Conservation (phyloP, 805 yeast genomes). For the Candida khao-thaluensis region DNA sequence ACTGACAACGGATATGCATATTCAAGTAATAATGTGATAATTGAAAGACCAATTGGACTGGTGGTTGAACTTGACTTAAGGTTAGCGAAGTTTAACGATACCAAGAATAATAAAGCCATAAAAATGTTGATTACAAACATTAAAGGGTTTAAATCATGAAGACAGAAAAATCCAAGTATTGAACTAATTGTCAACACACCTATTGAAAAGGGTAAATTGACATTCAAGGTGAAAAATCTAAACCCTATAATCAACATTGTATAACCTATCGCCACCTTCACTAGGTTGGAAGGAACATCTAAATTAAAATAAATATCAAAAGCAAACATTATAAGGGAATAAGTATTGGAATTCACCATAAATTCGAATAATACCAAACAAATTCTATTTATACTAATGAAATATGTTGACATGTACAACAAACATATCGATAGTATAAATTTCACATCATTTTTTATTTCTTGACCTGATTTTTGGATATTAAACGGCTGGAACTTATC, state of each 20-base stretch:
- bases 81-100: slow-evolving; percentile 4
- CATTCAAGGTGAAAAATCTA: slow-evolving; percentile 1
- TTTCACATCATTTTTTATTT: slow-evolving; percentile 1
- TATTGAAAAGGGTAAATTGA: slow-evolving; percentile 1
- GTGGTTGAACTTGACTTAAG: neutral
- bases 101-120: neutral
- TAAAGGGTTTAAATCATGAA: neutral
- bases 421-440: slow-evolving; percentile 3
- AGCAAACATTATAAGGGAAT: slow-evolving; percentile 3
- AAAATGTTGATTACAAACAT: slow-evolving; percentile 2
- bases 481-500: slow-evolving; percentile 8
- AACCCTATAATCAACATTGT: neutral
- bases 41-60: slow-evolving; percentile 4
- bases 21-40: slow-evolving; percentile 1
- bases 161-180: neutral
- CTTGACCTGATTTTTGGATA: slow-evolving; percentile 1
- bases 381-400: slow-evolving; percentile 3
- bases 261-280: slow-evolving; percentile 7
- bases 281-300: neutral
- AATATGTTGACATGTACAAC: slow-evolving; percentile 3
- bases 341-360: slow-evolving; percentile 5
- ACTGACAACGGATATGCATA: slow-evolving; percentile 4
- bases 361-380: slow-evolving; percentile 1
- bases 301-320: slow-evolving; percentile 9
- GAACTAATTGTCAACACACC: neutral